Conservation (phyloP, 2,329 filamentous ascomycete species). For the Fusarium chaquense region DNA sequence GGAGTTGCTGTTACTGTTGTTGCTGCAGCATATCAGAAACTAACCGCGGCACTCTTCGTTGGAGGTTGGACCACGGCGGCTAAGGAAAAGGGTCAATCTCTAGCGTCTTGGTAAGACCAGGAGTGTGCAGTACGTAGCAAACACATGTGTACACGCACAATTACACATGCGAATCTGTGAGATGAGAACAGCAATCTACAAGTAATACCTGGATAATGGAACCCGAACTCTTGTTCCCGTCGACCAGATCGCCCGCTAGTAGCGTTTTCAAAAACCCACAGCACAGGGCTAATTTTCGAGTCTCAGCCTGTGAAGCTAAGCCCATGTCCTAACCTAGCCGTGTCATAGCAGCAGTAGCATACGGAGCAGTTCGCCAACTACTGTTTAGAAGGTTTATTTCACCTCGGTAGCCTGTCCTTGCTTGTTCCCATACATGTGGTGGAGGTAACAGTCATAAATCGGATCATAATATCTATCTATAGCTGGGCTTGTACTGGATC, state of each 20-base stretch:
- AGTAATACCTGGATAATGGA: not conserved
- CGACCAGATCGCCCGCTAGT: conserved; percentile 28
- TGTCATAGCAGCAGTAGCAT: not conserved
- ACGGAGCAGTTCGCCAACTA: conserved; percentile 12
- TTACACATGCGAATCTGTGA: not conserved
- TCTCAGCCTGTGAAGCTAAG: conserved; percentile 8
- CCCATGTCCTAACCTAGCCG: conserved; percentile 8
- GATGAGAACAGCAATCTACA: not conserved
- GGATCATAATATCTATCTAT: conserved; percentile 3
- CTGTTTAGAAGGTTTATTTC: not conserved
- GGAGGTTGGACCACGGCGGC: not conserved
- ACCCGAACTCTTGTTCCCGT: conserved; percentile 11
- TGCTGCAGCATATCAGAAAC: not conserved
- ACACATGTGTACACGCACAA: not conserved
- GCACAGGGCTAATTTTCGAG: conserved; percentile 19
- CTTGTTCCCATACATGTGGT: conserved; percentile 3
- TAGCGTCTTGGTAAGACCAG: not conserved
- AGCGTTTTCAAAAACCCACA: not conserved
- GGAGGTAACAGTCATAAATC: conserved; percentile 11
- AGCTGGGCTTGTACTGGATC: conserved; percentile 15
- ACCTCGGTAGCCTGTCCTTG: conserved; percentile 17
- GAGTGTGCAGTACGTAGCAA: not conserved
- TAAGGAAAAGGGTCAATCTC: not conserved
- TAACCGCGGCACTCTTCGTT: not conserved
- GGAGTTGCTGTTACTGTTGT: not conserved